Conservation (phyloP, 768 basidiomycete genomes). For the Pleurotus tuoliensis region DNA sequence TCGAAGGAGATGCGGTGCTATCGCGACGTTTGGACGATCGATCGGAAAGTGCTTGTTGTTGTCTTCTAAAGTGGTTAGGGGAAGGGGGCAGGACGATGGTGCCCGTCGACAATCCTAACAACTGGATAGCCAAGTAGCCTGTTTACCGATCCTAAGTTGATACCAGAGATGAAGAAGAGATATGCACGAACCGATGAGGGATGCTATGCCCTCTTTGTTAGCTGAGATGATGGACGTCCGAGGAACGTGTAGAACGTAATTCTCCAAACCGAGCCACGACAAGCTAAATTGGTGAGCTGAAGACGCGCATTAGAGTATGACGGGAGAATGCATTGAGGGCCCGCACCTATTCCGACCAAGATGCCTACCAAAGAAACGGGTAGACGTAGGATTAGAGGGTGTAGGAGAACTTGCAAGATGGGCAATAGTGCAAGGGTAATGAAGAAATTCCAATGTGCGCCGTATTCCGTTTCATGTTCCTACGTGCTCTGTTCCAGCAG, state of each 20-base stretch:
- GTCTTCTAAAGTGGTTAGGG: constrained; percentile 66
- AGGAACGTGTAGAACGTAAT: constrained; percentile 62
- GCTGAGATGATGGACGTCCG: constrained; percentile 62
- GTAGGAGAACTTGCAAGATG: constrained; percentile 61
- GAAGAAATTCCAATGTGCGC: constrained; percentile 99
- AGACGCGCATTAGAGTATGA: not conserved
- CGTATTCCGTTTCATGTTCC: constrained; percentile 98
- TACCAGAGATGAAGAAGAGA: not conserved
- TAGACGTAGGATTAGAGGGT: constrained; percentile 50
- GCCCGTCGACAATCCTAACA: constrained; percentile 81
- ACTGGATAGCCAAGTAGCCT: constrained; percentile 90
- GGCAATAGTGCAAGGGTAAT: constrained; percentile 85
- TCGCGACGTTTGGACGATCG: constrained; percentile 12
- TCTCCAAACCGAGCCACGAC: constrained; percentile 48
- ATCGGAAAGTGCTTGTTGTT: constrained; percentile 29
- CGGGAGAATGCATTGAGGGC: not conserved
- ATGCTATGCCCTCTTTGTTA: constrained; percentile 92
- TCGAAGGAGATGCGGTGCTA: constrained; percentile 10
- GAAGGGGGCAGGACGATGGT: constrained; percentile 76
- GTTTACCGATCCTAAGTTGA: not conserved
- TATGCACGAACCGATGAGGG: constrained; percentile 54
- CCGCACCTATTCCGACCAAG: constrained; percentile 53
- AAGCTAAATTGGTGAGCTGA: constrained; percentile 75
- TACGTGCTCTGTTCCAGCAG: constrained; percentile 10
- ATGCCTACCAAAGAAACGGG: constrained; percentile 64